Base-by-base conservation (phyloP, 306 rosid species). In the Cicer yamashitae region DNA sequence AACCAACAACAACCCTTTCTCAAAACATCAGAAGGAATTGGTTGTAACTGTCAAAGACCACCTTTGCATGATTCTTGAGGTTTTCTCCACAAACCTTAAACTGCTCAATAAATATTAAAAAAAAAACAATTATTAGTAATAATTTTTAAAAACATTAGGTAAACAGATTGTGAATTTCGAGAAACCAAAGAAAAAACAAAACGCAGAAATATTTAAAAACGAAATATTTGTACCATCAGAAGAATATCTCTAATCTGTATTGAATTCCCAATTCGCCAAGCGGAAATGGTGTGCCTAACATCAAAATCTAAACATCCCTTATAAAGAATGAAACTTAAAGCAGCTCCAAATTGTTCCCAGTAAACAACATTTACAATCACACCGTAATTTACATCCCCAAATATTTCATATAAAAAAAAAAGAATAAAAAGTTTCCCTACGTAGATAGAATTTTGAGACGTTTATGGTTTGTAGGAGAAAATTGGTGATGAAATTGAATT, bases 41-140 rank as follows among this genome's bases (percentile, higher is more conserved):
- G 88, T 86, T 91, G 87, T 8, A 81, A 80, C 86, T 65, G 78
- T 74, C 77, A 74, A 82, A 81, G 67, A 77, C 53, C 77, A 83
- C 73, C 47, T 66, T 41, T 66, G 10, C 43, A 70, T 12, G 79
- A 70, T 64, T 79, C 72, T 50, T 34, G 58, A 67, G 44, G 41
- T 48, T 57, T 72, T 67, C 62, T 34, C 74, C 75, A 53, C 40
- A 69, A 73, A 67, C 47, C 72, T 72, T 51, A 67, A 79, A 84
- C 74, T 71, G 67, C 56, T 68, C 70, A 50, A 67, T 69, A 81
- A 82, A 77, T 47, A 81, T 62, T 53, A 2, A 10, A 57, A 13
- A 6, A 37, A 25, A 3, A 37, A 81, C 76, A 71, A 57, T 30
- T 34, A 56, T 56, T 56, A 18, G 37, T 22, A 9, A 6, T 47